Evolutionary conservation across 2,329 filamentous ascomycete species (phyloP).

Genomic region (Pestalotiopsis sp.): DNA sequence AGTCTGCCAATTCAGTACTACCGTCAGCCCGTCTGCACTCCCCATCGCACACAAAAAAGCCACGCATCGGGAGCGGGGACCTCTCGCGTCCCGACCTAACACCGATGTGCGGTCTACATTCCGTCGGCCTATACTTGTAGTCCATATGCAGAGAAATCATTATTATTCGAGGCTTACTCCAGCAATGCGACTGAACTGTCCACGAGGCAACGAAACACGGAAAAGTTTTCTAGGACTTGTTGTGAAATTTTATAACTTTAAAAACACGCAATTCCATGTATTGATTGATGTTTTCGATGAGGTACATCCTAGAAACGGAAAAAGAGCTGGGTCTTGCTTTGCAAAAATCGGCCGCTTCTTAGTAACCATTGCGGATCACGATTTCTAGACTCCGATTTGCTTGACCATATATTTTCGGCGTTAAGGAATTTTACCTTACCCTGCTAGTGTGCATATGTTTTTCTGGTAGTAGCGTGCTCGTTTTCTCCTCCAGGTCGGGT

Average conservation of each 20-base stretch:
- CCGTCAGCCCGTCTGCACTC: neutral
- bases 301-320: neutral
- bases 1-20: neutral
- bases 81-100: constrained; percentile 10
- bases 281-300: neutral
- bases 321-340: neutral
- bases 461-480: neutral
- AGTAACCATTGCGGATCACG: neutral
- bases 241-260: neutral
- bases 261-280: neutral
- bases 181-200: neutral
- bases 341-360: neutral
- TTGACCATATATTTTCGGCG: neutral
- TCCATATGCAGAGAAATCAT: neutral
- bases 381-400: neutral
- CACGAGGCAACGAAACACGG: neutral
- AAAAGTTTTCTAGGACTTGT: neutral
- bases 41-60: neutral
- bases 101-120: neutral
- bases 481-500: neutral
- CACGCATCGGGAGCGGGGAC: neutral
- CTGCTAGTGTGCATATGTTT: neutral
- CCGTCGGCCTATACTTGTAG: neutral
- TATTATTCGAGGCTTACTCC: neutral
- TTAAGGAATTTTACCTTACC: neutral